These are phyloP conservation scores for Apiotrichum mycotoxinovorans DNA, from an alignment of 1,284 basidiomycete species.

Conservation along the genomic window DNA sequence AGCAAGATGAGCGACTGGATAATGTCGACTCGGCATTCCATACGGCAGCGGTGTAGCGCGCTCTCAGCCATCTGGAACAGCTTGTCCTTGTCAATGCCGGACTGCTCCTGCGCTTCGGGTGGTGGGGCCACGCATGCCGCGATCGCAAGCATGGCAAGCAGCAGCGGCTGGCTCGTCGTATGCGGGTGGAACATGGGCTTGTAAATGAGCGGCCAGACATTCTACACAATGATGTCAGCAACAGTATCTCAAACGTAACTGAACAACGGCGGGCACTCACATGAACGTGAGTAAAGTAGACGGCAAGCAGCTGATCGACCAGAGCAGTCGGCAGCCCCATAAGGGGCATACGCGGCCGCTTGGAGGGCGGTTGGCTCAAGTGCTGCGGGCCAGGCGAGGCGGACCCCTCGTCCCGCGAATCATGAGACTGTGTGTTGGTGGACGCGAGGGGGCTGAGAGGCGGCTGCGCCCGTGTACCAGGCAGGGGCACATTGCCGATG, in stretches of 20 bases:
- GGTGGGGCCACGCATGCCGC: constrained; percentile 37
- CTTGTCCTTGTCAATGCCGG: constrained; percentile 54
- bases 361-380: not conserved
- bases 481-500: no score
- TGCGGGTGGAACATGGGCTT: constrained; percentile 43
- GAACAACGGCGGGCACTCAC: constrained; percentile 21
- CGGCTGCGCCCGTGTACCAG: not conserved
- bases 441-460: not conserved
- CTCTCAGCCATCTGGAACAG: constrained; percentile 49
- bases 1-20: constrained; percentile 49
- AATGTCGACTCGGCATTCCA: constrained; percentile 34
- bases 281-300: constrained; percentile 44
- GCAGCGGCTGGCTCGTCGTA: constrained; percentile 28
- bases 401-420: not conserved
- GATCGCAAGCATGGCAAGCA: constrained; percentile 43
- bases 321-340: constrained; percentile 23
- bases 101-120: not conserved
- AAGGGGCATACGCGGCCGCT: constrained; percentile 6
- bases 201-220: constrained; percentile 47
- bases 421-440: not conserved
- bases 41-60: constrained; percentile 27
- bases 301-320: constrained; percentile 35
- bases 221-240: constrained; percentile 21
- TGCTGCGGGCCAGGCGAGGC: not conserved
- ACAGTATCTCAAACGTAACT: not conserved